Percentiles rank a stretch among this genome's conserved stretches.
Conservation (phyloP, 2,329 filamentous ascomycete species). For the Neopestalotiopsis rosae region DNA sequence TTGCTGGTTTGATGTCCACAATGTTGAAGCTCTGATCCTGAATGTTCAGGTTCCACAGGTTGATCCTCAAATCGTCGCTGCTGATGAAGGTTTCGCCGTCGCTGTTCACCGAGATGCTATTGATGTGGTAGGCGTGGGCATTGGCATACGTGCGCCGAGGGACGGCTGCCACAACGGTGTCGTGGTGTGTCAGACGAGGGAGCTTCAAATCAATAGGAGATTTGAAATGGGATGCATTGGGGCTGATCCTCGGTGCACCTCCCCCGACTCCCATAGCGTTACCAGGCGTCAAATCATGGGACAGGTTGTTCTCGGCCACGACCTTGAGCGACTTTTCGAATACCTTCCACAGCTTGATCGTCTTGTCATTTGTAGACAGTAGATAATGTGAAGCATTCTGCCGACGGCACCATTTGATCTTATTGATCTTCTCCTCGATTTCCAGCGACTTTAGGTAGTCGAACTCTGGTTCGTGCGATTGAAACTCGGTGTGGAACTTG, state of each 20-base stretch:
- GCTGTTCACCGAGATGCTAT: slow-evolving; percentile 99
- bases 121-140: slow-evolving; percentile 99
- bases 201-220: slow-evolving; percentile 86
- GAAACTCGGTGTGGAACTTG: slow-evolving; percentile 99
- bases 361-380: slow-evolving; percentile 98
- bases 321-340: slow-evolving; percentile 99
- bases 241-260: slow-evolving; percentile 75
- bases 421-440: slow-evolving; percentile 99
- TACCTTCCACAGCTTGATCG: slow-evolving; percentile 99
- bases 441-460: slow-evolving; percentile 99
- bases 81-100: slow-evolving; percentile 99
- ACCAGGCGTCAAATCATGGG: slow-evolving; percentile 86
- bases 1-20: slow-evolving; percentile 98
- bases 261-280: slow-evolving; percentile 72
- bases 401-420: slow-evolving; percentile 99
- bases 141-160: slow-evolving; percentile 97
- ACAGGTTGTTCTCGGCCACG: slow-evolving; percentile 98
- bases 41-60: slow-evolving; percentile 98
- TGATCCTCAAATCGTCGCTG: slow-evolving; percentile 96
- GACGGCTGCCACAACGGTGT: slow-evolving; percentile 96
- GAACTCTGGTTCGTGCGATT: slow-evolving; percentile 99
- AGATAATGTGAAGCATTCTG: slow-evolving; percentile 99
- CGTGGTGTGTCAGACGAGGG: slow-evolving; percentile 94
- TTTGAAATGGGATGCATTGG: slow-evolving; percentile 73
- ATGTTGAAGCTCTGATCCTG: slow-evolving; percentile 99